Conservation (phyloP, 345 rosid species). For the Pistacia integerrima region DNA sequence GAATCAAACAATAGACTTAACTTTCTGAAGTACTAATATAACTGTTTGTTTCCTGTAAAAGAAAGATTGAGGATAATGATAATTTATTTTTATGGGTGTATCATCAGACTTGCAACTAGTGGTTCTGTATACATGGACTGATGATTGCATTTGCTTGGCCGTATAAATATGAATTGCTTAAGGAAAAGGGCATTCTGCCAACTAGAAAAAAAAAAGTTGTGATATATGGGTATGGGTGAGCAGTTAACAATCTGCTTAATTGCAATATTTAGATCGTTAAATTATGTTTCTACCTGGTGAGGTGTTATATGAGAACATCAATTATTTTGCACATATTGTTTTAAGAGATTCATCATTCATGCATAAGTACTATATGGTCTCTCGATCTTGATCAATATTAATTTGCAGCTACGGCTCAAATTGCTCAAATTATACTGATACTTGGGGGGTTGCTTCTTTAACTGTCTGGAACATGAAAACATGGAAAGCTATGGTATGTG, state of each 20-base stretch:
- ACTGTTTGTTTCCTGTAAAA: too few relatives aligned
- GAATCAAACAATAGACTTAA: not conserved
- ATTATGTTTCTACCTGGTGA: not conserved
- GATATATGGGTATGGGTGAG: not conserved
- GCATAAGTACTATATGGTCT: not conserved
- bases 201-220: not conserved
- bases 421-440: conserved; percentile 44
- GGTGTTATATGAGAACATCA: not conserved
- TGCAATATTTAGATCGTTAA: not conserved
- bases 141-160: not conserved
- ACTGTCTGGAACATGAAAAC: conserved; percentile 85
- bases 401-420: conserved; percentile 49
- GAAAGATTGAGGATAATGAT: too few relatives aligned
- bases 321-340: not conserved
- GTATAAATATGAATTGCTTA: not conserved
- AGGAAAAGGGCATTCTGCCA: not conserved
- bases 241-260: not conserved
- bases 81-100: not conserved
- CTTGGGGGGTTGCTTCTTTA: conserved; percentile 58
- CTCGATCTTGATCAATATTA: conserved; percentile 7
- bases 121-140: not conserved
- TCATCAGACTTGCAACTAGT: not conserved
- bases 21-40: too few relatives aligned
- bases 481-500: conserved; percentile 73
- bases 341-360: not conserved